Conservation (phyloP, 1,284 basidiomycete genomes). For the Boletus smithii region DNA sequence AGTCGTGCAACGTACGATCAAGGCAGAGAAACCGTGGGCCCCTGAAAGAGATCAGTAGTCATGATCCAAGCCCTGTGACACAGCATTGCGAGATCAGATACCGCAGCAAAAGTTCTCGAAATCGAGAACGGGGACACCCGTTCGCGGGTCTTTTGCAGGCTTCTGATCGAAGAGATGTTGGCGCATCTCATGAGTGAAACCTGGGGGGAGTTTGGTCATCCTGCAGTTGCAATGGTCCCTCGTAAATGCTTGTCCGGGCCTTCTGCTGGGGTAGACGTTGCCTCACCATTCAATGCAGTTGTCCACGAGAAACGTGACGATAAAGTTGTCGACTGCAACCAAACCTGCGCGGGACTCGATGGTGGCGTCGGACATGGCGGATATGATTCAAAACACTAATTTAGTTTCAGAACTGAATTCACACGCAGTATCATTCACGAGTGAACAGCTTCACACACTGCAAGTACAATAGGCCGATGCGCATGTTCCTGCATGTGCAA, state of each 20-base stretch:
- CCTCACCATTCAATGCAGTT: conserved; percentile 73
- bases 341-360: conserved; percentile 19
- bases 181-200: conserved; percentile 69
- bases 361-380: conserved; percentile 14
- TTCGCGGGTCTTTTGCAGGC: conserved; percentile 49
- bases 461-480: neutral
- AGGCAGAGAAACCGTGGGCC: conserved; percentile 76
- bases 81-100: conserved; percentile 26
- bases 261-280: no score
- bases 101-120: conserved; percentile 78
- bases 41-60: conserved; percentile 38
- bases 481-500: conserved; percentile 11
- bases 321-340: conserved; percentile 46
- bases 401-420: no score
- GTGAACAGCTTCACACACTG: no score
- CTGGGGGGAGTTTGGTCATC: conserved; percentile 75
- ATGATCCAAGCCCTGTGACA: no score
- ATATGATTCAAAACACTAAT: no score
- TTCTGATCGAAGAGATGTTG: conserved; percentile 55
- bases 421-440: no score
- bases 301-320: conserved; percentile 70
- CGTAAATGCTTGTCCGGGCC: no score
- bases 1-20: conserved; percentile 59
- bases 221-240: no score
- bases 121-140: conserved; percentile 64